Evolutionary conservation across 2,329 filamentous ascomycete species (phyloP).

Genomic region (Fusarium nisikadoi): DNA sequence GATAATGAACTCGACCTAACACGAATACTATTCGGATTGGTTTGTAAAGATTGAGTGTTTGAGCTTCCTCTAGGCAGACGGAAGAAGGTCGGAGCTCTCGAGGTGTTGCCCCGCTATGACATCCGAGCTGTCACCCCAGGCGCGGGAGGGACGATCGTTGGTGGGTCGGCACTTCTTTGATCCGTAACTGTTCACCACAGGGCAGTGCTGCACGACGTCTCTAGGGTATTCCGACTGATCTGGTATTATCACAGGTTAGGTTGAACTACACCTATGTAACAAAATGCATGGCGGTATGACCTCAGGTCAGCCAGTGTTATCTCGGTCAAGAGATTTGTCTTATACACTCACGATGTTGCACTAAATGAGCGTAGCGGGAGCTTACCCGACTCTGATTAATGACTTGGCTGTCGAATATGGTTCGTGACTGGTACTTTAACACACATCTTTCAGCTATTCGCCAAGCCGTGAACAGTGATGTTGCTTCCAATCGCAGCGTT

Average conservation of each 20-base stretch:
- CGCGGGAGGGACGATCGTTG: conserved; percentile 1
- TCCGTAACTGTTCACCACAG: background rate
- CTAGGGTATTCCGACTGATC: background rate
- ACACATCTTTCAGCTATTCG: background rate
- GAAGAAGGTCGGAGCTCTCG: conserved; percentile 43
- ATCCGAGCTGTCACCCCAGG: conserved; percentile 31
- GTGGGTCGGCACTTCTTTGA: conserved; percentile 4
- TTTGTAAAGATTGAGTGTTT: conserved; percentile 17
- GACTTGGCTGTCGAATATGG: too few relatives aligned
- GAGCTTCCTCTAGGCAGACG: conserved; percentile 41
- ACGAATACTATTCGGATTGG: conserved; percentile 22
- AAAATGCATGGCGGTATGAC: background rate
- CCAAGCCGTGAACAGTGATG: background rate
- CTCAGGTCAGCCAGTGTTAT: background rate
- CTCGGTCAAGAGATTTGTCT: background rate
- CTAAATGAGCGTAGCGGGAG: too few relatives aligned
- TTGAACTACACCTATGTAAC: too few relatives aligned
- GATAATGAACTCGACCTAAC: conserved; percentile 13
- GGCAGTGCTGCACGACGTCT: background rate
- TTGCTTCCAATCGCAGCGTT: background rate
- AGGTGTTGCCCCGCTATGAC: conserved; percentile 42
- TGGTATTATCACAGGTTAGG: too few relatives aligned
- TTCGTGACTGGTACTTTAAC: too few relatives aligned
- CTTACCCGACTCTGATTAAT: rapidly evolving
- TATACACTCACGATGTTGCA: rapidly evolving